Evolutionary conservation across 108 stramenopile genomes (phyloP), one percentile per base, ranked within the genome.

Genomic region (Aurantiochytrium sp.): DNA sequence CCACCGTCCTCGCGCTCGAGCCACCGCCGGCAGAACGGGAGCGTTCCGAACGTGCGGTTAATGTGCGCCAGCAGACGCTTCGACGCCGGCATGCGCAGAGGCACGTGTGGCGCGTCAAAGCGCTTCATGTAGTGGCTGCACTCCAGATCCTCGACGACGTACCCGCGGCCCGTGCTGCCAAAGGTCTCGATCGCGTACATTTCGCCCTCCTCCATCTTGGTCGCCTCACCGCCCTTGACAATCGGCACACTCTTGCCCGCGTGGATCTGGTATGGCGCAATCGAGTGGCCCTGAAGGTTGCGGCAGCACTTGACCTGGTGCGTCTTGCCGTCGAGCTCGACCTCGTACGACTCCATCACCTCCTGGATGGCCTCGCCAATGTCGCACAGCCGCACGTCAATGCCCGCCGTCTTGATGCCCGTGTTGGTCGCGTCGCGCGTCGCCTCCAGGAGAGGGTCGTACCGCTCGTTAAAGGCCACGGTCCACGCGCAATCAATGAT

Each of bases 401-500:
- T 96, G 30, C 99, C 99, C 15, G 97, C 95, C n/a, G 91, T 81
- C 34, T 89, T 89, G 86, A 99, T 95, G 27, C 99, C 99, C 24
- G 95, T 93, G 86, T 99, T 90, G 4, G 99, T 99, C 41, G 98
- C 98, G 87, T 96, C 96, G 87, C 94, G 92, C 31, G 96, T 98
- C 3, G 98, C 96, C 89, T 96, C 95, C 85, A 99, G 86, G 36
- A 99, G 93, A 2, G 89, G 89, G 87, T 99, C 99, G 90, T 95
- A 99, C 88, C 89, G 86, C 1, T 95, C 96, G 92, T 99, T 96
- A 90, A 99, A 99, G 24, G 91, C 86, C 36, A 98, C 98, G 6
- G 99, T 98, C 96, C 96, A 99, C 1, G 99, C 99, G 90, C 96
- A 96, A 89, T 99, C 99, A 87, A 99, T 98, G 90, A 99, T 99